These are phyloP conservation scores for Murraya koenigii DNA, from an alignment of 345 rosid species.

Conservation along the genomic window DNA sequence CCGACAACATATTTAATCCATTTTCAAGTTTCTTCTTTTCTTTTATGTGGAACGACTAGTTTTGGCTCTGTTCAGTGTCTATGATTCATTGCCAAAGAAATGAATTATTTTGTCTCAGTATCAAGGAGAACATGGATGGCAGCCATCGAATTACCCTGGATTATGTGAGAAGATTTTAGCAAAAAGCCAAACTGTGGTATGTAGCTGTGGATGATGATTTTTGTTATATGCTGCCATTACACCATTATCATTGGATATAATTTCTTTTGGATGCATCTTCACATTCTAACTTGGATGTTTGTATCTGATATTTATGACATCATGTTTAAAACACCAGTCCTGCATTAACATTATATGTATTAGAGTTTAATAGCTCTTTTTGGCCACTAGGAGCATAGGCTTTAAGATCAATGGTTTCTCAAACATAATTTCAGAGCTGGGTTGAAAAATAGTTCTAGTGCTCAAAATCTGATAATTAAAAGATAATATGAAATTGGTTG, in stretches of 20 bases:
- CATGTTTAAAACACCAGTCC: neutral
- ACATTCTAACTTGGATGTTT: neutral
- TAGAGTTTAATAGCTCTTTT: neutral
- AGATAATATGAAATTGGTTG: too few species aligned
- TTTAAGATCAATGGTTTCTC: neutral
- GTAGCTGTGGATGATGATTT: conserved; percentile 25
- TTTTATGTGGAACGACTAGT: neutral
- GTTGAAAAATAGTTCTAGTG: neutral
- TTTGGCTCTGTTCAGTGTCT: neutral
- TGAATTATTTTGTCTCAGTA: conserved; percentile 46
- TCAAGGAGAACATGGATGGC: conserved; percentile 93
- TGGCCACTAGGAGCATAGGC: neutral
- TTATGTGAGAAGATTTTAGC: conserved; percentile 87
- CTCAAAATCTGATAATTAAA: too few species aligned
- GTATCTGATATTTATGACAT: neutral
- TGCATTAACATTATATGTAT: neutral
- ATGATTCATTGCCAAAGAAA: neutral
- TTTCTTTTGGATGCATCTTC: neutral
- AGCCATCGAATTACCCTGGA: conserved; percentile 78
- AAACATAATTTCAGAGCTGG: neutral
- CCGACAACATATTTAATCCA: neutral
- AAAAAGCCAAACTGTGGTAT: conserved; percentile 96
- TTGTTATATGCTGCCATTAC: neutral
- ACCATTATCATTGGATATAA: neutral
- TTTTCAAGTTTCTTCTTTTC: neutral